A percentile compares a stretch with the other conserved stretches of the same genome.
Conservation (phyloP, 305 asterid species). For the Fraxinus nigra region DNA sequence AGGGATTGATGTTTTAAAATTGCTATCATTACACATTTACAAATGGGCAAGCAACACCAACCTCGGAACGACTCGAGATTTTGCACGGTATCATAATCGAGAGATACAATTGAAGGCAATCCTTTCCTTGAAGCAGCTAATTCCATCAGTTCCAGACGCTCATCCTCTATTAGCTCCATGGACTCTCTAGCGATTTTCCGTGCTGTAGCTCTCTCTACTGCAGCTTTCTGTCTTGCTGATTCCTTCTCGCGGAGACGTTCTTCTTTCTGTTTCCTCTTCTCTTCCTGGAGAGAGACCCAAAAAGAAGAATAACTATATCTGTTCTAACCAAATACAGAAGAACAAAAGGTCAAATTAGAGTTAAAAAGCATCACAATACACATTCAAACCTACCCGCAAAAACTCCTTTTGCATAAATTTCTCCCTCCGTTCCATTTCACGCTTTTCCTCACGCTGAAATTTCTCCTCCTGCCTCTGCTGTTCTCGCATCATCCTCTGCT, state of each 20-base stretch:
- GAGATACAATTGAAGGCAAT: conserved; percentile 74
- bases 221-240: conserved; percentile 77
- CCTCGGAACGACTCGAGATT: conserved; percentile 87
- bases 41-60: conserved; percentile 34
- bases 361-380: neutral
- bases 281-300: conserved; percentile 51
- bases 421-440: conserved; percentile 96
- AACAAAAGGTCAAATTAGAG: neutral
- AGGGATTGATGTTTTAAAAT: neutral
- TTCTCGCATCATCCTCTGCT: conserved; percentile 74
- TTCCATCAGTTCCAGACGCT: conserved; percentile 96
- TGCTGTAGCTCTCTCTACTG: conserved; percentile 89
- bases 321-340: conserved; percentile 16
- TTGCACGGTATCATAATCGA: conserved; percentile 79
- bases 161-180: conserved; percentile 95
- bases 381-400: conserved; percentile 48
- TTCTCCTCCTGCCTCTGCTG: conserved; percentile 89
- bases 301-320: neutral
- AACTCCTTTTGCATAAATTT: conserved; percentile 87
- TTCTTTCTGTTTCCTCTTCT: conserved; percentile 88
- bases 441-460: conserved; percentile 91
- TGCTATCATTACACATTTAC: neutral
- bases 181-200: conserved; percentile 94
- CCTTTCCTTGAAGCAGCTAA: conserved; percentile 90
- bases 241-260: conserved; percentile 81